Conservation (phyloP, 2,329 filamentous ascomycete genomes). For the Botryosphaeria dothidea region DNA sequence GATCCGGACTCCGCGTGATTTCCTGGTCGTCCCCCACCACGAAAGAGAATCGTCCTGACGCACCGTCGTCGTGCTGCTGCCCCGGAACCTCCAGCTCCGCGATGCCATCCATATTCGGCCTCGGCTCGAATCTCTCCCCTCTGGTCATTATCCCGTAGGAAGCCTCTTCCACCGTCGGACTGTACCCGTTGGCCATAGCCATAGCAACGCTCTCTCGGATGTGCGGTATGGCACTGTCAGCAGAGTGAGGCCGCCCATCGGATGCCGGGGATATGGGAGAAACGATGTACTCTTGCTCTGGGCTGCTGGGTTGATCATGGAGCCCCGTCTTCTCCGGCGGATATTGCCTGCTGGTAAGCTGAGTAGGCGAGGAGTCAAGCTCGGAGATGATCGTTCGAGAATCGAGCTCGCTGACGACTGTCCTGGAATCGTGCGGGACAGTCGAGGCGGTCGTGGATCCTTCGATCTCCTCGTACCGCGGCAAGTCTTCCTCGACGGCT, state of each 20-base stretch:
- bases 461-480: background rate
- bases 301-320: background rate
- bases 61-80: background rate
- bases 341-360: background rate
- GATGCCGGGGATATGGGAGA: background rate
- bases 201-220: background rate
- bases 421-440: background rate
- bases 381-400: background rate
- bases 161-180: background rate
- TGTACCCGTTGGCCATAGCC: background rate
- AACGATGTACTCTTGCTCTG: background rate
- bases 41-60: background rate
- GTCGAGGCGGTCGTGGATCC: background rate
- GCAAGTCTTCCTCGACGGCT: background rate
- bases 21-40: background rate
- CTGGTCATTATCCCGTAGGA: background rate
- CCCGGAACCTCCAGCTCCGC: background rate
- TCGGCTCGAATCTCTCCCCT: background rate
- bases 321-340: background rate
- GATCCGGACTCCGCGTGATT: background rate
- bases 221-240: background rate
- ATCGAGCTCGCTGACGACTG: background rate
- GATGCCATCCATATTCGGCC: background rate
- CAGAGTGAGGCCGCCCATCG: background rate
- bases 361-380: background rate